Conservation (phyloP, 1,284 basidiomycete genomes). For the Puccinia novopanici region DNA sequence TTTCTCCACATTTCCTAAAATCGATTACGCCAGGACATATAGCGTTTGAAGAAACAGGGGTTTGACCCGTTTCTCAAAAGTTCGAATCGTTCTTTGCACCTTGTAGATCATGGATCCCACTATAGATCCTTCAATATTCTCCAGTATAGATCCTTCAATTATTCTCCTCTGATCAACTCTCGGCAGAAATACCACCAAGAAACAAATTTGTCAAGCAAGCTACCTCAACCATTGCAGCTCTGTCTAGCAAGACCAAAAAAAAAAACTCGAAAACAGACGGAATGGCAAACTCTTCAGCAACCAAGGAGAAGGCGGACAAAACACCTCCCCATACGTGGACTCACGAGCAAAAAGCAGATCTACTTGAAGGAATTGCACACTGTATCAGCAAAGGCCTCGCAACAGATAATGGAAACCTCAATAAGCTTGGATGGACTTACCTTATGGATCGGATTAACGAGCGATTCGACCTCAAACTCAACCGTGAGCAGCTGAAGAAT, state of each 20-base stretch:
- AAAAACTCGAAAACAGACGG: not conserved
- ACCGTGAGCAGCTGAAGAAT: not conserved
- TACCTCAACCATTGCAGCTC: no score
- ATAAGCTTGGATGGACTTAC: not conserved
- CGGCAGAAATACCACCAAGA: not conserved
- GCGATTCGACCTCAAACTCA: not conserved
- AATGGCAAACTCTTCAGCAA: no score
- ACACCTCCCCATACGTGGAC: not conserved
- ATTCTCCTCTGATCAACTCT: no score
- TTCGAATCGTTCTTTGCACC: not conserved
- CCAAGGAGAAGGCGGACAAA: not conserved
- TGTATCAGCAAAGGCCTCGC: not conserved
- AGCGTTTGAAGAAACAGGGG: slow-evolving; percentile 8
- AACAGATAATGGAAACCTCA: not conserved
- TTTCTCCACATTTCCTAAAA: not conserved
- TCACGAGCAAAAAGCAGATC: not conserved
- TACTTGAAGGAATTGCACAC: not conserved
- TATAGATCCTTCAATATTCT: not conserved
- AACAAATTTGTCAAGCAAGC: not conserved
- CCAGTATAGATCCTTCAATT: no score
- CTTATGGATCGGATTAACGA: not conserved
- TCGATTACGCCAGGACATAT: not conserved
- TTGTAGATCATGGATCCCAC: not conserved
- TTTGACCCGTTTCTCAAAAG: not conserved
- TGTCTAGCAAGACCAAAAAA: not conserved